phyloP scores from a whole-genome alignment of 2,329 filamentous ascomycete genomes.

The Stachybotrys elegans region DNA sequence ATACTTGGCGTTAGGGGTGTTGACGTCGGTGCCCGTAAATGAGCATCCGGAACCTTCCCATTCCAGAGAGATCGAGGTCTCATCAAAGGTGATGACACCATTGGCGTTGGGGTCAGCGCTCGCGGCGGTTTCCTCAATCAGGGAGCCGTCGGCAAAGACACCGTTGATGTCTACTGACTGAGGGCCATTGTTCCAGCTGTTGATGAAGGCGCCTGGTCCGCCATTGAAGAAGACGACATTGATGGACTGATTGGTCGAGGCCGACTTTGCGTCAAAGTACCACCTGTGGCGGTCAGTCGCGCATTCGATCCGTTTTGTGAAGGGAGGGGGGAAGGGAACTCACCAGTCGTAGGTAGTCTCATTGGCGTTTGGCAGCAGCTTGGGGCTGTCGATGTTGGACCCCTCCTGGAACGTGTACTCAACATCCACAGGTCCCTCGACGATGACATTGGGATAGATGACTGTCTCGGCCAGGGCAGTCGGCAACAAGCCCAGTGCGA shows the following conservation, averaged over 20 bases:
- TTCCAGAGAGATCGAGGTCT: neutral
- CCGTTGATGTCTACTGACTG: neutral
- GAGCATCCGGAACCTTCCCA: neutral
- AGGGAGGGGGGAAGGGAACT: too few relatives aligned
- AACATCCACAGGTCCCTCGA: neutral
- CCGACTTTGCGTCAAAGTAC: slow-evolving; percentile 4
- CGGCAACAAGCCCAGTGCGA: neutral
- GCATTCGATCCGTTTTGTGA: too few relatives aligned
- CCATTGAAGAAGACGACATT: neutral
- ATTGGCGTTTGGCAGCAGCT: neutral
- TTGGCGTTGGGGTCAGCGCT: too few relatives aligned
- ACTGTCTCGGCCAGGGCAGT: neutral
- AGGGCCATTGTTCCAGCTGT: neutral
- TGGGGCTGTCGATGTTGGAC: neutral
- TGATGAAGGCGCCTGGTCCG: neutral
- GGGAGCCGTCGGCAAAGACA: neutral
- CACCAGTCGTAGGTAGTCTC: neutral
- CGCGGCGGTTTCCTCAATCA: neutral
- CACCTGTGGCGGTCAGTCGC: too few relatives aligned
- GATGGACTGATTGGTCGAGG: slow-evolving; percentile 2
- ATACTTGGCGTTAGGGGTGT: neutral
- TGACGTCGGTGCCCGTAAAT: neutral
- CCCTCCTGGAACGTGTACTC: neutral
- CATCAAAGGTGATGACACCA: neutral
- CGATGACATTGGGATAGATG: neutral